Conservation (phyloP, 306 rosid species). For the Prunus dulcis region DNA sequence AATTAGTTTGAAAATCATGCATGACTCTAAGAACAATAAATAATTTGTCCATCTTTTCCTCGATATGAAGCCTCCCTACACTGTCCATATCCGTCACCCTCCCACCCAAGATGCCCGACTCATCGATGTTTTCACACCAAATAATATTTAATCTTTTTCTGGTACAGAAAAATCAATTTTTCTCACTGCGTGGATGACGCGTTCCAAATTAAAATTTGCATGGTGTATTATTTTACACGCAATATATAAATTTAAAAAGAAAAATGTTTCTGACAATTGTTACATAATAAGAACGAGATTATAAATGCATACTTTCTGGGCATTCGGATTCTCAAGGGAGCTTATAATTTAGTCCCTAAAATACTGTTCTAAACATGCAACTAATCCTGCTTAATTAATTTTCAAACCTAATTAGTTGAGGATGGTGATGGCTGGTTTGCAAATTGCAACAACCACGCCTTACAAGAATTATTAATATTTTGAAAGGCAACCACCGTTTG, state of each 20-base stretch:
- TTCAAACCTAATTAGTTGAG: neutral
- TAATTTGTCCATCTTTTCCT: neutral
- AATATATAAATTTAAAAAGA: neutral
- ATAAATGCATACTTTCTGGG: neutral
- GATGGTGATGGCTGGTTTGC: neutral
- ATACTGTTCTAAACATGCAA: neutral
- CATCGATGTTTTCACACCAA: neutral
- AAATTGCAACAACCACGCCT: neutral
- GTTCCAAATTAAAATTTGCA: neutral
- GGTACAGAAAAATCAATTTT: neutral
- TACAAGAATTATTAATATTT: neutral
- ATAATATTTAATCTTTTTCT: neutral
- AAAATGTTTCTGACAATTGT: neutral
- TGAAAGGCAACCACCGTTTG: neutral
- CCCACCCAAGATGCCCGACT: neutral
- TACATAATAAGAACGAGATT: no score
- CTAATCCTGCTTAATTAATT: neutral
- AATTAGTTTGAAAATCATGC: neutral
- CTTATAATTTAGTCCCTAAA: neutral
- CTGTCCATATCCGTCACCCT: neutral
- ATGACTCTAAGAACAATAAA: neutral
- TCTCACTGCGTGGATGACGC: neutral
- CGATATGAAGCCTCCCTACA: neutral
- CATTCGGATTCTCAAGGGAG: neutral
- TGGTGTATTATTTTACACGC: neutral